phyloP scores from a whole-genome alignment of 805 yeast species.

The Vanderwaltozyma yarrowii region DNA sequence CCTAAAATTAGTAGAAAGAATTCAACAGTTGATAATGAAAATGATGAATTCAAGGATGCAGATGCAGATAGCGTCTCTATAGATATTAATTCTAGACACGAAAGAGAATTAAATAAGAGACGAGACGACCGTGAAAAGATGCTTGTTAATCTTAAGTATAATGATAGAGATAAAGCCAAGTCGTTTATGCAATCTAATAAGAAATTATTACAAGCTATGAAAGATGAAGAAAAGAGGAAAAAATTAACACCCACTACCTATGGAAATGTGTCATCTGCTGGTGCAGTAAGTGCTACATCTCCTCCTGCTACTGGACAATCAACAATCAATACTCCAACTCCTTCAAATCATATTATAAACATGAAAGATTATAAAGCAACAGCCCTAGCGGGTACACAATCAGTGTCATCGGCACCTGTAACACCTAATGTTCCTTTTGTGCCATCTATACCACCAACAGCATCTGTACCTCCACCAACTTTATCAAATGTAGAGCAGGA shows the following conservation, averaged over 20 bases:
- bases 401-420: too few species aligned
- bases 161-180: conserved; percentile 26
- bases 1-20: too few species aligned
- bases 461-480: too few species aligned
- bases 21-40: too few species aligned
- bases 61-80: not conserved
- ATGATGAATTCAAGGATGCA: not conserved
- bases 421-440: too few species aligned
- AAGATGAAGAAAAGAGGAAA: conserved; percentile 26
- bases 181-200: conserved; percentile 27
- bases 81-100: conserved; percentile 9
- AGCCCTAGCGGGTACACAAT: too few species aligned
- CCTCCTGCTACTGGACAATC: too few species aligned
- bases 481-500: too few species aligned
- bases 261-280: not conserved
- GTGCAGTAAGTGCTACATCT: not conserved
- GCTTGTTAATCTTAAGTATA: conserved; percentile 28
- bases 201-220: conserved; percentile 24
- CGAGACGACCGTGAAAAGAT: conserved; percentile 26
- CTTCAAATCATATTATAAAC: too few species aligned
- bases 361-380: too few species aligned
- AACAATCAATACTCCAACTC: too few species aligned
- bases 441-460: too few species aligned
- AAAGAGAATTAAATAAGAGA: conserved; percentile 23
- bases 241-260: conserved; percentile 8